phyloP scores from a whole-genome alignment of 2,329 filamentous ascomycete species.

The Neonectria punicea region DNA sequence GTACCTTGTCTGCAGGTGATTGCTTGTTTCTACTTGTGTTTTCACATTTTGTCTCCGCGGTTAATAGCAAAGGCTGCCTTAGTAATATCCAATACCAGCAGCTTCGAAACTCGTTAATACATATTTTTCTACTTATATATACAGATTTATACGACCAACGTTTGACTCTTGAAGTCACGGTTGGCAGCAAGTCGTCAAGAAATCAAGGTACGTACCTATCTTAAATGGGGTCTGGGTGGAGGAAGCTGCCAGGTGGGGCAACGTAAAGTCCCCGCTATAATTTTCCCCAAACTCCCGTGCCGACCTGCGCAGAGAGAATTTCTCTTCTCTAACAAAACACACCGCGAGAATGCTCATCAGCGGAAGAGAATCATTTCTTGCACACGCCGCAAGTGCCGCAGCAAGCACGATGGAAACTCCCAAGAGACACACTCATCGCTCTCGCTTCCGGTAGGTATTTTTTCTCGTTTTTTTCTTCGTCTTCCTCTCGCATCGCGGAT shows the following conservation, averaged over 20 bases:
- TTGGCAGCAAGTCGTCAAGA: not conserved
- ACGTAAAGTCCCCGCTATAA: not conserved
- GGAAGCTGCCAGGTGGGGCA: not conserved
- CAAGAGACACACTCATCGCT: not conserved
- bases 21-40: too few relatives aligned
- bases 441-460: conserved; percentile 14
- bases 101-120: too few relatives aligned
- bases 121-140: not conserved
- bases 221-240: not conserved
- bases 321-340: not conserved
- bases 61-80: too few relatives aligned
- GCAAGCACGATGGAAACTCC: not conserved
- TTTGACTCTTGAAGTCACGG: not conserved
- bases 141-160: not conserved
- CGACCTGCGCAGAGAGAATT: conserved; percentile 10
- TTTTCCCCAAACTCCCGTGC: not conserved
- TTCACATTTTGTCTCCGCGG: too few relatives aligned
- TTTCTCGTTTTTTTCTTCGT: not conserved
- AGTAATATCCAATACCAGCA: too few relatives aligned
- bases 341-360: not conserved
- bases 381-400: conserved; percentile 3
- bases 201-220: not conserved
- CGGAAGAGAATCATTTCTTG: not conserved
- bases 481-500: not conserved
- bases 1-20: too few relatives aligned